These are phyloP conservation scores for Phialocephala subalpina DNA, from an alignment of 2,329 filamentous ascomycete species.

Conservation along the genomic window DNA sequence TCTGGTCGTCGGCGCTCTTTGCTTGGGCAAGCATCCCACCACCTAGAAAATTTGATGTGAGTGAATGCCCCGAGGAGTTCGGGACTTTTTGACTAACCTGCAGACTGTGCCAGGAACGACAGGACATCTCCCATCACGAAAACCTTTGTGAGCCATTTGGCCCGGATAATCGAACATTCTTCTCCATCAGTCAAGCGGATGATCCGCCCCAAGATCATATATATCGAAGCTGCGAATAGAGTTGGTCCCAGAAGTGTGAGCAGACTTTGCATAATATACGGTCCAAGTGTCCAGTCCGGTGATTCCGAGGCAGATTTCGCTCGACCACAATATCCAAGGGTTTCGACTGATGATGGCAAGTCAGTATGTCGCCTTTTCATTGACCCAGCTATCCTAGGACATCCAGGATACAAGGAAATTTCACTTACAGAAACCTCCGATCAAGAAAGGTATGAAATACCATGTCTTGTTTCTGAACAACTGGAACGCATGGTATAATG, in stretches of 20 bases:
- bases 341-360: too few species aligned
- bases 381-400: too few species aligned
- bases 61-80: too few species aligned
- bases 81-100: not conserved
- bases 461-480: slow-evolving; percentile 26
- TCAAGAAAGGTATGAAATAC: slow-evolving; percentile 38
- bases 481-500: slow-evolving; percentile 21
- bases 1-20: too few species aligned
- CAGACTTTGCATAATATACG: slow-evolving; percentile 47
- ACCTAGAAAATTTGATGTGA: too few species aligned
- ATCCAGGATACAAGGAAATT: slow-evolving; percentile 29
- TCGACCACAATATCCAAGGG: too few species aligned
- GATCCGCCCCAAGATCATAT: slow-evolving; percentile 52
- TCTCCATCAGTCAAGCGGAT: slow-evolving; percentile 48
- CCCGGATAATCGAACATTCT: slow-evolving; percentile 44
- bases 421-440: slow-evolving; percentile 39
- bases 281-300: slow-evolving; percentile 14
- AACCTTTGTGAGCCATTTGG: slow-evolving; percentile 49
- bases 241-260: slow-evolving; percentile 48
- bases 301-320: slow-evolving; percentile 12
- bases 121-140: slow-evolving; percentile 56
- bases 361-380: too few species aligned
- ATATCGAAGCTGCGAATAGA: slow-evolving; percentile 49
- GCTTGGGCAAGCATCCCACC: too few species aligned
- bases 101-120: slow-evolving; percentile 51